Conservation (phyloP, 139 green algal genomes). For the Coelastrella sp. region DNA sequence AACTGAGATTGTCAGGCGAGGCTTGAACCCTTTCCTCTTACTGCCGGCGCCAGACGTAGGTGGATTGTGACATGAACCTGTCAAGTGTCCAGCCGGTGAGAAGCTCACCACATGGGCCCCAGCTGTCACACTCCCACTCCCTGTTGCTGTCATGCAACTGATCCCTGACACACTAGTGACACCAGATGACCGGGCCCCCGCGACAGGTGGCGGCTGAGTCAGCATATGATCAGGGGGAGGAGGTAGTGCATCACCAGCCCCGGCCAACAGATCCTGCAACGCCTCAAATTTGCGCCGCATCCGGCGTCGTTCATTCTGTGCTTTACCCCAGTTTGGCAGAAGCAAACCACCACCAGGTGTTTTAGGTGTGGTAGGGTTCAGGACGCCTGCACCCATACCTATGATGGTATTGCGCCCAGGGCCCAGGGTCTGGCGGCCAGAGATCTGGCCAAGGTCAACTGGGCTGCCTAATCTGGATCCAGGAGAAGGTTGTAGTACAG, state of each 20-base stretch:
- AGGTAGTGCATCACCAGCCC: neutral
- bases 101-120: neutral
- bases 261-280: conserved; percentile 12
- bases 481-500: neutral
- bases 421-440: conserved; percentile 1
- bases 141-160: neutral
- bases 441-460: neutral
- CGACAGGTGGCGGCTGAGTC: conserved; percentile 10
- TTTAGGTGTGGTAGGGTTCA: neutral
- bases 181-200: no score
- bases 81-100: neutral
- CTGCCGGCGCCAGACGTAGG: neutral
- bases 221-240: conserved; percentile 29
- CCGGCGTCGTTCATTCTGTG: conserved; percentile 3
- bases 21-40: neutral
- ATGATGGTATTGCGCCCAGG: conserved; percentile 18
- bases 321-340: neutral
- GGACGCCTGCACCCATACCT: neutral
- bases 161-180: neutral
- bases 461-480: neutral
- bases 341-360: neutral
- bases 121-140: neutral
- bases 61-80: neutral
- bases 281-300: conserved; percentile 35
- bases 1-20: conserved; percentile 8